Evolutionary conservation across 2,329 filamentous ascomycete species (phyloP).

Genomic region (Paecilomyces formosus): DNA sequence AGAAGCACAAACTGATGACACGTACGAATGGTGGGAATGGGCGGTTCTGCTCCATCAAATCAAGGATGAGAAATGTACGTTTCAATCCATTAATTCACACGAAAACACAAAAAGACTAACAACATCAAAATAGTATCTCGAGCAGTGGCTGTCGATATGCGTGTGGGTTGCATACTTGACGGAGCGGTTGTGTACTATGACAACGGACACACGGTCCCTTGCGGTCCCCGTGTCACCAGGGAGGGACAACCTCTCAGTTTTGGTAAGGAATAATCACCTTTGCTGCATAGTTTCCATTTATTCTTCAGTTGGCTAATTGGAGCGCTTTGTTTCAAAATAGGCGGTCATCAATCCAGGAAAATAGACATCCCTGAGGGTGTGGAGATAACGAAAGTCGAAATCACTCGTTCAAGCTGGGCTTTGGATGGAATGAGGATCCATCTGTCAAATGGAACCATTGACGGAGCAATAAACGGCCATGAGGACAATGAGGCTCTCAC

Average conservation of each 20-base stretch:
- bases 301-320: not conserved
- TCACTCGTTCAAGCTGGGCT: conserved; percentile 10
- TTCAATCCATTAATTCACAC: conserved; percentile 12
- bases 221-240: conserved; percentile 27
- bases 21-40: not conserved
- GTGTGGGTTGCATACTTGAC: conserved; percentile 39
- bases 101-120: conserved; percentile 11
- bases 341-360: conserved; percentile 20
- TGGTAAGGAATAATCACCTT: conserved; percentile 10
- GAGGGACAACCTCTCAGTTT: conserved; percentile 22
- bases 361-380: conserved; percentile 19
- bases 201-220: conserved; percentile 37
- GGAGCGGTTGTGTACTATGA: conserved; percentile 40
- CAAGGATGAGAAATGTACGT: not conserved
- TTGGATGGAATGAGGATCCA: conserved; percentile 23
- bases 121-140: conserved; percentile 20
- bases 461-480: not conserved
- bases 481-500: not conserved
- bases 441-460: conserved; percentile 8
- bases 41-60: not conserved
- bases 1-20: not conserved
- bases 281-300: not conserved
- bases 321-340: not conserved
- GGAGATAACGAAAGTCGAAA: conserved; percentile 23
- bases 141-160: conserved; percentile 39